Conservation (phyloP, 2,329 filamentous ascomycete genomes). For the Monilinia fructicola region DNA sequence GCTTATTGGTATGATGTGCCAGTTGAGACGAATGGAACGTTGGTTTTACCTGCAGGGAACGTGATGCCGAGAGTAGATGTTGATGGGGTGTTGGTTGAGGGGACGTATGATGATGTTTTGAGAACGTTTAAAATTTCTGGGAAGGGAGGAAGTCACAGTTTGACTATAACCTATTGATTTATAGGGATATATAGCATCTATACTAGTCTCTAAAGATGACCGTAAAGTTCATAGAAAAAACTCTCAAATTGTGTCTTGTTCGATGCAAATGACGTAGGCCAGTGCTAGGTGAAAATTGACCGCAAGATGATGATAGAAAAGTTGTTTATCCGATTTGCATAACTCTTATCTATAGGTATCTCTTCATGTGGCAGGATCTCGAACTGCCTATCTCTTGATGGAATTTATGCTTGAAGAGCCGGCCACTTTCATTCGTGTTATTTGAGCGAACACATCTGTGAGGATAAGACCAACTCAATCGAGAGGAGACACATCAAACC, state of each 20-base stretch:
- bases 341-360: not conserved
- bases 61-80: conserved; percentile 8
- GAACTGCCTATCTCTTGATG: not conserved
- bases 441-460: not conserved
- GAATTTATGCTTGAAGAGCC: not conserved
- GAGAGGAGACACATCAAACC: not conserved
- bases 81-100: conserved; percentile 15
- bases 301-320: not conserved
- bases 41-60: conserved; percentile 20
- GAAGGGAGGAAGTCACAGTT: not conserved
- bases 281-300: not conserved
- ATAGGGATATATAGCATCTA: not conserved
- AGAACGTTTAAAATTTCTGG: not conserved
- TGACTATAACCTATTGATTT: not conserved
- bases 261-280: no score
- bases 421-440: not conserved
- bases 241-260: no score
- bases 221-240: no score
- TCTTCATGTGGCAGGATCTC: not conserved
- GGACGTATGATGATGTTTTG: not conserved
- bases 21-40: conserved; percentile 25
- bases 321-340: not conserved
- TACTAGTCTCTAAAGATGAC: not conserved
- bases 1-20: conserved; percentile 28
- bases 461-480: not conserved